phyloP scores from a whole-genome alignment of 306 rosid species.

The Comarum palustre region DNA sequence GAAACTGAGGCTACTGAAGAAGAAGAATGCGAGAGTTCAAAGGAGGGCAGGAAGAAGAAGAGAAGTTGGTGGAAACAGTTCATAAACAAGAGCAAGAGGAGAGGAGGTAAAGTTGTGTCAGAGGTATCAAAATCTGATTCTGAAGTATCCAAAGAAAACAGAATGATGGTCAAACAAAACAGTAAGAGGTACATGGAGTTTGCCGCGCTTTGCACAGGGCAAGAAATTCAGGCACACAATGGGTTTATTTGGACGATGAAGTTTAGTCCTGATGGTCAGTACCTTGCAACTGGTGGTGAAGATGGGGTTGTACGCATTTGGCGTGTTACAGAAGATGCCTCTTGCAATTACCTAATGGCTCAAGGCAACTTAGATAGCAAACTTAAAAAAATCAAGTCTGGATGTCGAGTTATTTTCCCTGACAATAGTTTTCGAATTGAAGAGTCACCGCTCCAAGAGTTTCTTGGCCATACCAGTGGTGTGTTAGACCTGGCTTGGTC shows the following conservation, averaged over 20 bases:
- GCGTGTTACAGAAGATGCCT: constrained; percentile 45
- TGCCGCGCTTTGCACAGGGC: constrained; percentile 59
- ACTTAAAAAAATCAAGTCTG: constrained; percentile 36
- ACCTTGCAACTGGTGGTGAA: constrained; percentile 90
- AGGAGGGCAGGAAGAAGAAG: constrained; percentile 33
- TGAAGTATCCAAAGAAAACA: constrained; percentile 19
- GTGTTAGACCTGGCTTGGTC: constrained; percentile 95
- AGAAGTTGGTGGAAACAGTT: constrained; percentile 58
- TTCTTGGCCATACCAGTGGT: constrained; percentile 68
- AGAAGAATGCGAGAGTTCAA: constrained; percentile 32
- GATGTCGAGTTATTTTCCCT: constrained; percentile 52
- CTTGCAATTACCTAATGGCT: constrained; percentile 33
- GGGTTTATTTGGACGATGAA: constrained; percentile 83
- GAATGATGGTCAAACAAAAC: constrained; percentile 44
- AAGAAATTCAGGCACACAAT: constrained; percentile 70
- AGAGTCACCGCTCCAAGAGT: constrained; percentile 64
- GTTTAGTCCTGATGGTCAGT: constrained; percentile 79
- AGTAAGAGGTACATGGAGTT: constrained; percentile 64
- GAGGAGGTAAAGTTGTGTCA: constrained; percentile 16
- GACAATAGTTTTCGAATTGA: constrained; percentile 60
- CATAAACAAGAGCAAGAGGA: constrained; percentile 27
- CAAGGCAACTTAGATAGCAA: constrained; percentile 29
- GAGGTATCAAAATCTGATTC: constrained; percentile 26
- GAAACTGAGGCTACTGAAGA: constrained; percentile 33
- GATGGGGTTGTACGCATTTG: constrained; percentile 79